Evolutionary conservation across 768 basidiomycete species (phyloP).

Genomic region (Leccinellum luteum): DNA sequence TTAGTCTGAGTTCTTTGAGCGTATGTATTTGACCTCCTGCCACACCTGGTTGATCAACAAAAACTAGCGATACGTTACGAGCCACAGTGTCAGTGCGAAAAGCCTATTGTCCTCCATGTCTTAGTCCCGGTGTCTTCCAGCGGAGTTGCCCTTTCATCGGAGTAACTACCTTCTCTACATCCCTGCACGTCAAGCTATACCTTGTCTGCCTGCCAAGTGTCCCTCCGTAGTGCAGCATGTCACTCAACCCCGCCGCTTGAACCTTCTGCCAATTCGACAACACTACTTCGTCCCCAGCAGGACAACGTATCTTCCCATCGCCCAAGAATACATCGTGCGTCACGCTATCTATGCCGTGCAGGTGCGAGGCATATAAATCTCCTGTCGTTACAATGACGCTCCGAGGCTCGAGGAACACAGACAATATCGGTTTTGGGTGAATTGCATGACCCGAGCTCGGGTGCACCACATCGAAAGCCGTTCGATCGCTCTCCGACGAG

Average conservation of each 20-base stretch:
- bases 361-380: constrained; percentile 62
- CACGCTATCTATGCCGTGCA: constrained; percentile 78
- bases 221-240: constrained; percentile 47
- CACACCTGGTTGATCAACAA: too few species aligned
- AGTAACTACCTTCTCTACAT: constrained; percentile 59
- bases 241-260: constrained; percentile 36
- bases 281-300: constrained; percentile 29
- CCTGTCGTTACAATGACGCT: constrained; percentile 77
- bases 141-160: background rate
- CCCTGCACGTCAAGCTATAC: constrained; percentile 85
- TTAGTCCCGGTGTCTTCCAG: background rate
- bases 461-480: constrained; percentile 16
- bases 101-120: background rate
- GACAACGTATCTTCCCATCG: constrained; percentile 16
- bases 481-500: constrained; percentile 13
- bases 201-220: constrained; percentile 55
- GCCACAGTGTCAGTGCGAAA: too few species aligned
- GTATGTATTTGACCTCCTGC: too few species aligned
- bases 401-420: constrained; percentile 80
- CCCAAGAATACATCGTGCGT: constrained; percentile 46
- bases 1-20: too few species aligned
- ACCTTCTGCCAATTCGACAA: constrained; percentile 64
- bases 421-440: constrained; percentile 60
- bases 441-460: constrained; percentile 49
- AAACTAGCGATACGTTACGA: too few species aligned